These are phyloP conservation scores for Colletotrichum tamarilloi DNA, from an alignment of 2,329 filamentous ascomycete genomes.

Conservation along the genomic window DNA sequence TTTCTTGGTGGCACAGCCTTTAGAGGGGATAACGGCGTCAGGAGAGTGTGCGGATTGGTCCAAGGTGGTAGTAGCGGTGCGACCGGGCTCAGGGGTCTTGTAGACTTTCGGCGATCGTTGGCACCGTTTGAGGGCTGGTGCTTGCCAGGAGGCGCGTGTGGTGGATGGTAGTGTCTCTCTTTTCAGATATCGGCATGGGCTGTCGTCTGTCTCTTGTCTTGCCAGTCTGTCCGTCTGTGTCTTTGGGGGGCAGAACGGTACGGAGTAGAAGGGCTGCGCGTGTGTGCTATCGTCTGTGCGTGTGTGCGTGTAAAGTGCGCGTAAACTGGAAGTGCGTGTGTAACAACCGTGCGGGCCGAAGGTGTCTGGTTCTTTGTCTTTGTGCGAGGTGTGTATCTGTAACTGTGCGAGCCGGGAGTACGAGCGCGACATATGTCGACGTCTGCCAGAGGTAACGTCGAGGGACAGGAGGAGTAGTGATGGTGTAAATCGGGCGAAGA, in stretches of 20 bases:
- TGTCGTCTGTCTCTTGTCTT: neutral
- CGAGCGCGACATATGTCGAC: neutral
- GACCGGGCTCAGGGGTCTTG: constrained; percentile 35
- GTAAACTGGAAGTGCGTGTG: neutral
- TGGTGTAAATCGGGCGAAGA: neutral
- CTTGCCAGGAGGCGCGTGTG: constrained; percentile 30
- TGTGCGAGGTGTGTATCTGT: neutral
- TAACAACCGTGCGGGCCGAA: neutral
- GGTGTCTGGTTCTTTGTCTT: neutral
- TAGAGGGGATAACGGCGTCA: constrained; percentile 30
- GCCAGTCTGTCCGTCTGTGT: neutral
- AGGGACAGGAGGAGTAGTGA: neutral
- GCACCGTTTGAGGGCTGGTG: constrained; percentile 34
- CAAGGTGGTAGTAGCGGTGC: constrained; percentile 13
- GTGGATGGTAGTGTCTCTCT: neutral
- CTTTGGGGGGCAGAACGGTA: neutral
- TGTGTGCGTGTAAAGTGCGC: neutral
- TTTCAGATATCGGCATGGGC: neutral
- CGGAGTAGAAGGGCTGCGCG: neutral
- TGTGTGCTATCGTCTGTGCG: neutral
- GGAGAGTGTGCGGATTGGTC: constrained; percentile 30
- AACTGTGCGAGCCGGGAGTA: no score
- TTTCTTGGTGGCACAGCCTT: constrained; percentile 33
- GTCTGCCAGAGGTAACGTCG: neutral
- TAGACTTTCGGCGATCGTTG: constrained; percentile 35